Conservation (phyloP, 257 asterid genomes). For the Pogostemon cablin region DNA sequence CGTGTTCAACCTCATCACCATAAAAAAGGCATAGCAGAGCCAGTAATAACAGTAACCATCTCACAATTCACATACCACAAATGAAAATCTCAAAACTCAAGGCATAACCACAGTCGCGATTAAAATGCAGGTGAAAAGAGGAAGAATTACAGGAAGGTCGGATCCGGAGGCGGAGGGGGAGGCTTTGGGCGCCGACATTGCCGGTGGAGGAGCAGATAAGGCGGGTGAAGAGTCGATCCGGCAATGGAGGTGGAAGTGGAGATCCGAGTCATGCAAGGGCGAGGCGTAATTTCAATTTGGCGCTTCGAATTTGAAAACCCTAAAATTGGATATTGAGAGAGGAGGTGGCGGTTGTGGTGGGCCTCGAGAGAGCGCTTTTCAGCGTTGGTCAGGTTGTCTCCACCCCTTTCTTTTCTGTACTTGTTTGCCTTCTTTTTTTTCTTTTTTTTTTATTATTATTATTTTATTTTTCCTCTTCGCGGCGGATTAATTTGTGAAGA, state of each 20-base stretch:
- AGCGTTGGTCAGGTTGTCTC: slow-evolving; percentile 15
- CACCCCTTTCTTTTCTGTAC: slow-evolving; percentile 20
- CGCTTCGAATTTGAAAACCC: slow-evolving; percentile 62
- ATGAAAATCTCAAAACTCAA: slow-evolving; percentile 8
- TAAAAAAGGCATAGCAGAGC: neutral
- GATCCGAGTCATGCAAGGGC: slow-evolving; percentile 59
- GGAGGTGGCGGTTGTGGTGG: slow-evolving; percentile 56
- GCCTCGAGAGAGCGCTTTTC: slow-evolving; percentile 47
- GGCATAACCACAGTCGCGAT: neutral
- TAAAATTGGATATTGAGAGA: slow-evolving; percentile 43
- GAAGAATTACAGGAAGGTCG: slow-evolving; percentile 47
- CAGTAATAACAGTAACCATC: neutral
- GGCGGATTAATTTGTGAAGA: slow-evolving; percentile 32
- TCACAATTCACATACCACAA: slow-evolving; percentile 27
- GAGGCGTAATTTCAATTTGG: slow-evolving; percentile 42
- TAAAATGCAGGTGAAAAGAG: slow-evolving; percentile 34
- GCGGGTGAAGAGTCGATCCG: slow-evolving; percentile 55
- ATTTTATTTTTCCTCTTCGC: slow-evolving; percentile 27
- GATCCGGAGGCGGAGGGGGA: slow-evolving; percentile 55
- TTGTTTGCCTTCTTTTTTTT: slow-evolving; percentile 1
- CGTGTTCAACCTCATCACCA: slow-evolving; percentile 26
- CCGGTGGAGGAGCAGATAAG: slow-evolving; percentile 49
- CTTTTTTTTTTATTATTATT: too few relatives aligned
- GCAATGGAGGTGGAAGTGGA: slow-evolving; percentile 54
- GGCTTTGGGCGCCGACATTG: slow-evolving; percentile 67